phyloP scores from a whole-genome alignment of 1,284 basidiomycete species.

The Cryptococcus hybrid region DNA sequence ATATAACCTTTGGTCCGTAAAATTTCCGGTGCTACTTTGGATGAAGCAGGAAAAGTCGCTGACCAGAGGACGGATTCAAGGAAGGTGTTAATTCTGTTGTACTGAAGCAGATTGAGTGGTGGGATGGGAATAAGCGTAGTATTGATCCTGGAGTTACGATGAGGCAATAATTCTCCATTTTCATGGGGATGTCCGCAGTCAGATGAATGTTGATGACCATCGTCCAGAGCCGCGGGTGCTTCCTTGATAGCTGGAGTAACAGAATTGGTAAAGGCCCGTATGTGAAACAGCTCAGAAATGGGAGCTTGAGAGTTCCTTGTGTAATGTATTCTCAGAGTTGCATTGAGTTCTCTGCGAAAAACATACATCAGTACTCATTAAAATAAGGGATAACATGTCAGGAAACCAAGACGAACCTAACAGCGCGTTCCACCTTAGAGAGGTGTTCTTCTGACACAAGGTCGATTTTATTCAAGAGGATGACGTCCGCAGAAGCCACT shows the following conservation, averaged over 20 bases:
- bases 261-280: conserved; percentile 65
- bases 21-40: conserved; percentile 55
- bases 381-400: not conserved
- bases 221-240: conserved; percentile 18
- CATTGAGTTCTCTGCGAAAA: conserved; percentile 62
- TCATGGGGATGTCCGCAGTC: conserved; percentile 25
- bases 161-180: conserved; percentile 10
- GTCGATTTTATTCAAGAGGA: conserved; percentile 84
- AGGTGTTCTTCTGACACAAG: conserved; percentile 55
- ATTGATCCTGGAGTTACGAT: conserved; percentile 56
- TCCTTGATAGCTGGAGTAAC: not conserved
- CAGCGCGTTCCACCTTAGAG: conserved; percentile 52
- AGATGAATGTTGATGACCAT: conserved; percentile 32
- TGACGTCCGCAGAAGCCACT: conserved; percentile 84
- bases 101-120: conserved; percentile 48
- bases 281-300: conserved; percentile 69
- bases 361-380: not conserved
- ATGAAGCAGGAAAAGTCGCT: conserved; percentile 17
- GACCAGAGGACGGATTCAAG: conserved; percentile 79
- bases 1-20: conserved; percentile 83
- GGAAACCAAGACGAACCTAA: not conserved
- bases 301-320: conserved; percentile 68
- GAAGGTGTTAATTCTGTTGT: conserved; percentile 64
- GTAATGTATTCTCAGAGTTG: conserved; percentile 66
- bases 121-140: conserved; percentile 65